These are phyloP conservation scores for Populus euphratica DNA, from an alignment of 345 rosid species.

Conservation along the genomic window DNA sequence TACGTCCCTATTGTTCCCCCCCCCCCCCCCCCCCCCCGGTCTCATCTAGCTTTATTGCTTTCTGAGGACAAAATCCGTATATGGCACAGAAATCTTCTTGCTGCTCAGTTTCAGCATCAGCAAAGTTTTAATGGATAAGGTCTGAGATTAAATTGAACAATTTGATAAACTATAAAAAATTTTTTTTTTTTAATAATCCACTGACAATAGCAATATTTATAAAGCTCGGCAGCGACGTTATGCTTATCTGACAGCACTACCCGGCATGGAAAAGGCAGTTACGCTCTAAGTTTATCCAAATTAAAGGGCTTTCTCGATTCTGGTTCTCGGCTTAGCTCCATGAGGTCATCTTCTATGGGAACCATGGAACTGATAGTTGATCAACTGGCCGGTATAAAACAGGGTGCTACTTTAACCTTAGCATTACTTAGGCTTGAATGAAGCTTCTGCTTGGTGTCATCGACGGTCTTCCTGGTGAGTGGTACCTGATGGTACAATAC, in stretches of 20 bases:
- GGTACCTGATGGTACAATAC: too few species aligned
- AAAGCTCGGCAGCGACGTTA: conserved; percentile 9
- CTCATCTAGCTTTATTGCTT: not conserved
- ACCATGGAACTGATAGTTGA: not conserved
- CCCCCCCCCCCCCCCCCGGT: not conserved
- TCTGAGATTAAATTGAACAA: not conserved
- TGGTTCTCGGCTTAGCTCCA: not conserved
- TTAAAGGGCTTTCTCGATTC: not conserved
- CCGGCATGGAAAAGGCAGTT: not conserved
- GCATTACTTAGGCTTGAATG: not conserved
- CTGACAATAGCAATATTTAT: not conserved
- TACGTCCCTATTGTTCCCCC: too few species aligned
- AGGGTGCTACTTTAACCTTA: not conserved
- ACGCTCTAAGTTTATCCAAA: not conserved
- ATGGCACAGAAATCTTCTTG: too few species aligned
- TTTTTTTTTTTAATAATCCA: not conserved
- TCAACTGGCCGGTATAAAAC: not conserved
- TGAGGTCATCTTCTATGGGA: not conserved
- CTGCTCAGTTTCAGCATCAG: not conserved
- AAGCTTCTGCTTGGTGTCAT: not conserved
- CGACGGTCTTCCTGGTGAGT: not conserved
- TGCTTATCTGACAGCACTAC: conserved; percentile 5
- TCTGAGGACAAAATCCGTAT: not conserved
- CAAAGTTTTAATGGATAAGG: not conserved
- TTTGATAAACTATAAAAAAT: not conserved